Percentiles rank a stretch among this genome's conserved stretches.
Conservation (phyloP, 169 alveolate species). For the Babesia sp. region DNA sequence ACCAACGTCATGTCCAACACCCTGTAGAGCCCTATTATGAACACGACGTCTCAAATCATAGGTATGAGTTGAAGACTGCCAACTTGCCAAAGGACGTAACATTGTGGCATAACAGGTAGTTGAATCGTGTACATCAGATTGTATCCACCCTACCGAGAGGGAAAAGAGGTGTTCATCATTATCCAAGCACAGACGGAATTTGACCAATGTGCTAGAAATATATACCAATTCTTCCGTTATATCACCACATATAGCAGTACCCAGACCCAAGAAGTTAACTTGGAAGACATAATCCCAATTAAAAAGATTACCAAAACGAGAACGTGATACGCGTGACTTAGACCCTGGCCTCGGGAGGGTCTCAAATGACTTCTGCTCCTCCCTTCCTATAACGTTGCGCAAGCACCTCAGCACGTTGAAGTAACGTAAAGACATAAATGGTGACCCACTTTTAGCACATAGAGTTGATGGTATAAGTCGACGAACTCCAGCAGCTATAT, state of each 20-base stretch:
- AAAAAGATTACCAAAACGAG: not conserved
- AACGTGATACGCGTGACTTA: not conserved
- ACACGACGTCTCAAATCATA: constrained; percentile 5
- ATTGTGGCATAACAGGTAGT: constrained; percentile 61
- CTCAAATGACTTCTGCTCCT: not conserved
- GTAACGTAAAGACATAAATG: not conserved
- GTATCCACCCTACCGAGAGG: constrained; percentile 64
- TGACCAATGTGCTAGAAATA: constrained; percentile 45
- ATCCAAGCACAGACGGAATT: constrained; percentile 31
- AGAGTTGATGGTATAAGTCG: not conserved
- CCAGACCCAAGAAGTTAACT: constrained; percentile 48
- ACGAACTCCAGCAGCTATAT: not conserved
- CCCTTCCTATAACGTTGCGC: not conserved
- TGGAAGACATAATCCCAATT: constrained; percentile 34
- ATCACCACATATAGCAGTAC: constrained; percentile 42
- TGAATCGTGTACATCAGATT: constrained; percentile 64
- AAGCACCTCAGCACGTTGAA: not conserved
- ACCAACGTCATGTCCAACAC: not conserved
- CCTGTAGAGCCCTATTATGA: not conserved
- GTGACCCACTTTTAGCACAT: not conserved
- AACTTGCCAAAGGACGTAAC: constrained; percentile 51
- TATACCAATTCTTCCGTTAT: constrained; percentile 54
- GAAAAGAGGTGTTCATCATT: constrained; percentile 26
- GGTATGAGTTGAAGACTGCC: constrained; percentile 10
- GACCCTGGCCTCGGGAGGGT: not conserved